phyloP scores from a whole-genome alignment of 768 basidiomycete genomes.

The Leccinum fibrillosum region DNA sequence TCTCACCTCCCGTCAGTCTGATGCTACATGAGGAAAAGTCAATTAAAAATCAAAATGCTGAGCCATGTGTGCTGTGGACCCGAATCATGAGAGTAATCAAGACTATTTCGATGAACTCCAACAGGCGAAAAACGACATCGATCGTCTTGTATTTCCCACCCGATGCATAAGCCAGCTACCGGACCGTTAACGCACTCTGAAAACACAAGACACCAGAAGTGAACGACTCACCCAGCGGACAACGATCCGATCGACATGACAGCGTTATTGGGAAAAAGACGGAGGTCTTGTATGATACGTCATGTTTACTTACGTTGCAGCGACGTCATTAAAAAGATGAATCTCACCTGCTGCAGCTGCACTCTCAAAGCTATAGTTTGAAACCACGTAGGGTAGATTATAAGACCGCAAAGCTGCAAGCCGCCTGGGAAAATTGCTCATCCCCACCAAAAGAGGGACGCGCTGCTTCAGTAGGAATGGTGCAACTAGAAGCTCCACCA shows the following conservation, averaged over 20 bases:
- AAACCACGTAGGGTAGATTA: constrained; percentile 83
- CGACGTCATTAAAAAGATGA: neutral
- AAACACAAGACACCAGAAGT: neutral
- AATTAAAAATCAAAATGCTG: constrained; percentile 39
- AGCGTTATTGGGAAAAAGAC: constrained; percentile 49
- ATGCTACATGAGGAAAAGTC: neutral
- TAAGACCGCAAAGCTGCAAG: constrained; percentile 72
- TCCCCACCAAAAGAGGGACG: constrained; percentile 71
- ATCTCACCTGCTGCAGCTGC: constrained; percentile 62
- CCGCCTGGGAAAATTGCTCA: constrained; percentile 66
- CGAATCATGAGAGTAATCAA: constrained; percentile 41
- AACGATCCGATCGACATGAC: constrained; percentile 48
- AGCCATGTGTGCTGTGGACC: constrained; percentile 43
- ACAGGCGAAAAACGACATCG: constrained; percentile 46
- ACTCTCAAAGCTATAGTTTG: constrained; percentile 68
- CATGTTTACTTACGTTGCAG: neutral
- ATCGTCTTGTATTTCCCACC: constrained; percentile 50
- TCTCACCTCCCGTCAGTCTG: constrained; percentile 22
- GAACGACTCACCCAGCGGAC: constrained; percentile 42
- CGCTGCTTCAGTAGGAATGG: constrained; percentile 60
- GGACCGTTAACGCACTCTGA: neutral
- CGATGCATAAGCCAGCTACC: constrained; percentile 48
- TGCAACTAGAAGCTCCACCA: constrained; percentile 60
- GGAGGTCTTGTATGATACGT: constrained; percentile 39
- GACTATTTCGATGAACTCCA: constrained; percentile 45